Base-by-base conservation (phyloP, 2,329 filamentous ascomycete species). In the Nemania sp. region DNA sequence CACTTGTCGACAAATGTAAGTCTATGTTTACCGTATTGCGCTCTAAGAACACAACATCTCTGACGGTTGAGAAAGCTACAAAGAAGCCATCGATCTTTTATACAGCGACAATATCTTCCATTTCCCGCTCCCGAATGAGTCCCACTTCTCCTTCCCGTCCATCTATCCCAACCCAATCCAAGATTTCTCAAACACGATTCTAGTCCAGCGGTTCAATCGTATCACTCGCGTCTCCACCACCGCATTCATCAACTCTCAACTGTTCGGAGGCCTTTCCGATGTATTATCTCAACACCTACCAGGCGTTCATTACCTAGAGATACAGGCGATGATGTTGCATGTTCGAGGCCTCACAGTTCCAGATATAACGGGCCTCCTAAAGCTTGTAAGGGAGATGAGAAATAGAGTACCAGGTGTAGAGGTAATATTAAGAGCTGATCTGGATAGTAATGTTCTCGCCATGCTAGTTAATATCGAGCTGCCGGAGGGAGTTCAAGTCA, bases 1-100 rank as follows among this genome's bases (percentile, higher is more conserved):
- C 49, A 62, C 49, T 32, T 62, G 59, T 62, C 47, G 59, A 62
- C 27, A 54, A n/a, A 53, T 62, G 59, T 62, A 54, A 53, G 59
- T 62, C 49, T 54, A 41, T 20, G 32, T 52, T 43, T 27, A 26
- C 59, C 10, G 59, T 45, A 52, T 57, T 43, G 54, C 15, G 35
- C 47, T 22, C 20, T 54, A 27, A 27, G 47, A 26, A 51, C 47
- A 51, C 45, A 24, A 51, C 13, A 51, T 51, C 3, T n/a, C 47
- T 62, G 22, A 62, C 59, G 10, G 32, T 45, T 62, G 24, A 43
- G 35, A 43, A 38, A 62, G 59, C 32, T 62, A 62, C 24, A 62
- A 13, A 47, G 59, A 62, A 62, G 49, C n/a, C 13, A 62, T 62
- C 51, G 15, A 62, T 22, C 1, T 62, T 43, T 54, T 62, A 29